phyloP scores from a whole-genome alignment of 2,329 filamentous ascomycete genomes.

The Hirsutella minnesotensis region DNA sequence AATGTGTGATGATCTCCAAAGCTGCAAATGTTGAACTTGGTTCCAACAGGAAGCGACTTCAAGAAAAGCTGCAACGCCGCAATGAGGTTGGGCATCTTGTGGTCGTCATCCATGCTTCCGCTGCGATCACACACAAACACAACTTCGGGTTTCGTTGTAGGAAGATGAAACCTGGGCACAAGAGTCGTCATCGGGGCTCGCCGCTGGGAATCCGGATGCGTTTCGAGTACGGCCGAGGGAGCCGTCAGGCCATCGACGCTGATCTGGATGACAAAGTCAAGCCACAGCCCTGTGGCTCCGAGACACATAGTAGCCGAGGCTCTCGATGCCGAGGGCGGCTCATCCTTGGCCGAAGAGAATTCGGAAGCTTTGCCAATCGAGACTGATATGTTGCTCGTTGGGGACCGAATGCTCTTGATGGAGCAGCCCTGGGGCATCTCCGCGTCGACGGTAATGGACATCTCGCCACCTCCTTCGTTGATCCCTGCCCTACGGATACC shows the following conservation, averaged over 20 bases:
- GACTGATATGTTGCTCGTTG: conserved; percentile 56
- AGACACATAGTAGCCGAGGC: conserved; percentile 51
- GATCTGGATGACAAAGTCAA: conserved; percentile 57
- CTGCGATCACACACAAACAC: conserved; percentile 64
- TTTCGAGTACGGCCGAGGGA: conserved; percentile 56
- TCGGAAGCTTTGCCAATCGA: conserved; percentile 44
- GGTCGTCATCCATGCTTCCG: conserved; percentile 43
- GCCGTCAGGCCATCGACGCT: conserved; percentile 45
- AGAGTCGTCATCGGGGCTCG: conserved; percentile 59
- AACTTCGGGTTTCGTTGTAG: conserved; percentile 44
- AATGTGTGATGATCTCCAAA: conserved; percentile 41
- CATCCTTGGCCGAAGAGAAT: conserved; percentile 15
- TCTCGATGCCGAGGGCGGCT: conserved; percentile 36
- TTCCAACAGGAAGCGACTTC: conserved; percentile 50
- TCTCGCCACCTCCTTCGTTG: conserved; percentile 3
- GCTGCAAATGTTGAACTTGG: conserved; percentile 60
- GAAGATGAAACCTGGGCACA: conserved; percentile 57
- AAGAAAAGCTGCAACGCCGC: conserved; percentile 50
- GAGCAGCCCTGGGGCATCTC: conserved; percentile 39
- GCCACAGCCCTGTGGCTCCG: conserved; percentile 38
- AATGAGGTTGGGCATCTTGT: conserved; percentile 40
- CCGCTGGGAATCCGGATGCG: conserved; percentile 46
- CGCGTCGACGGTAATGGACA: conserved; percentile 21
- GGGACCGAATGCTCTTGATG: conserved; percentile 52
- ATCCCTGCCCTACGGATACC: no score